phyloP scores from a whole-genome alignment of 1,284 basidiomycete genomes.

The Sphaerobolus stellatus region DNA sequence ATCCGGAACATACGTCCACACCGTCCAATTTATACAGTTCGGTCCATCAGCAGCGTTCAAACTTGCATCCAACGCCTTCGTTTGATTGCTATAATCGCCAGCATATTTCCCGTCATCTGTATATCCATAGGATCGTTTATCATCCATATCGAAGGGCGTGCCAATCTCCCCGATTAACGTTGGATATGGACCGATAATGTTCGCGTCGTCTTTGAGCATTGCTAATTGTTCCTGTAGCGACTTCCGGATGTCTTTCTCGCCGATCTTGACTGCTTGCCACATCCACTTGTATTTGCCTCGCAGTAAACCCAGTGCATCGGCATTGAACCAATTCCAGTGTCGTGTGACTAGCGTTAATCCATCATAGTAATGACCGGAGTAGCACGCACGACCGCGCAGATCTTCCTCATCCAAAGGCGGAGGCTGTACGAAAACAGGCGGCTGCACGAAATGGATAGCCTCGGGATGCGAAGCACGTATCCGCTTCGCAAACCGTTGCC shows the following conservation, averaged over 20 bases:
- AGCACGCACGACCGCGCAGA: constrained; percentile 71
- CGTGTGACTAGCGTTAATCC: constrained; percentile 82
- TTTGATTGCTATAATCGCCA: constrained; percentile 81
- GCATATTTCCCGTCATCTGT: constrained; percentile 71
- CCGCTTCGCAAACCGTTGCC: constrained; percentile 59
- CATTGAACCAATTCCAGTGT: constrained; percentile 97
- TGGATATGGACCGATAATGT: constrained; percentile 75
- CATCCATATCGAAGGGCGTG: constrained; percentile 90
- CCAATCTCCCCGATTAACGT: constrained; percentile 96
- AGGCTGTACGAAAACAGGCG: constrained; percentile 87
- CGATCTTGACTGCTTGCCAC: constrained; percentile 70
- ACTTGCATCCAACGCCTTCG: constrained; percentile 88
- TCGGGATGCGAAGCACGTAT: constrained; percentile 78
- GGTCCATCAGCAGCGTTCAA: constrained; percentile 86
- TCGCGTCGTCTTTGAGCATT: constrained; percentile 72
- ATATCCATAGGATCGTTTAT: constrained; percentile 80
- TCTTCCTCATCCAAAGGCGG: constrained; percentile 58
- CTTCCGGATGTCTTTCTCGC: constrained; percentile 79
- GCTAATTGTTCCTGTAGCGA: constrained; percentile 84
- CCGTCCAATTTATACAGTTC: constrained; percentile 80
- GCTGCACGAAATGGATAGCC: constrained; percentile 89
- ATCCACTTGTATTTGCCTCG: constrained; percentile 83
- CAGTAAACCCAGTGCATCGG: constrained; percentile 88
- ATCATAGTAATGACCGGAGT: constrained; percentile 93
- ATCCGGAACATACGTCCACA: constrained; percentile 91